phyloP scores from a whole-genome alignment of 2,329 filamentous ascomycete species.

The Fusarium brevicatenulatum region DNA sequence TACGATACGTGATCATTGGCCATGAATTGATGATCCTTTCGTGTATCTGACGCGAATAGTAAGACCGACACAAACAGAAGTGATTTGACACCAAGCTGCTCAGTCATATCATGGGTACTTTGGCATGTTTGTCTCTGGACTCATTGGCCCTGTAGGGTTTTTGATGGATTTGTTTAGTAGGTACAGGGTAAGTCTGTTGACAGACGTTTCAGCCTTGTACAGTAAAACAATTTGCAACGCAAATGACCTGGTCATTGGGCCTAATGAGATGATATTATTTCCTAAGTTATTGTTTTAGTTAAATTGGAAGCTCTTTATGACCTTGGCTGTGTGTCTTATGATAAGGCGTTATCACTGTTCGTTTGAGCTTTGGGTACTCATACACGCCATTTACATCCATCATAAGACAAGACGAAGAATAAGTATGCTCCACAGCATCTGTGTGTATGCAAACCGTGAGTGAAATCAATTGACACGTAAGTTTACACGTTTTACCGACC shows the following conservation, averaged over 20 bases:
- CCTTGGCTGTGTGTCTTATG: background rate
- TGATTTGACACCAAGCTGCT: background rate
- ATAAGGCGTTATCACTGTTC: rapidly evolving
- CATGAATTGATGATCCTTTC: background rate
- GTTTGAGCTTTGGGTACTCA: background rate
- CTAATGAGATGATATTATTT: rapidly evolving
- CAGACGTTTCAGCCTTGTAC: background rate
- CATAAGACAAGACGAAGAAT: background rate
- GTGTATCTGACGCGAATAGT: rapidly evolving
- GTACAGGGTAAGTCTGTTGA: background rate
- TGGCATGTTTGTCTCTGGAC: background rate
- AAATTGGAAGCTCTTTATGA: background rate
- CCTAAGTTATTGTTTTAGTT: rapidly evolving
- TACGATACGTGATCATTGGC: rapidly evolving
- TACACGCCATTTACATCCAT: too few relatives aligned
- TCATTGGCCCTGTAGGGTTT: background rate
- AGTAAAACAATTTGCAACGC: background rate
- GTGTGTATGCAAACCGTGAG: background rate
- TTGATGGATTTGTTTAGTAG: too few relatives aligned
- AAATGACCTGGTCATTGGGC: too few relatives aligned
- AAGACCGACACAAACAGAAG: too few relatives aligned
- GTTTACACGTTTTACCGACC: background rate
- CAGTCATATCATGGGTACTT: background rate
- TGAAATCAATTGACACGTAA: background rate
- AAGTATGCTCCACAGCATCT: too few relatives aligned